These are phyloP conservation scores for Aurantiochytrium sp. DNA, from an alignment of 108 stramenopile species.

Conservation along the genomic window DNA sequence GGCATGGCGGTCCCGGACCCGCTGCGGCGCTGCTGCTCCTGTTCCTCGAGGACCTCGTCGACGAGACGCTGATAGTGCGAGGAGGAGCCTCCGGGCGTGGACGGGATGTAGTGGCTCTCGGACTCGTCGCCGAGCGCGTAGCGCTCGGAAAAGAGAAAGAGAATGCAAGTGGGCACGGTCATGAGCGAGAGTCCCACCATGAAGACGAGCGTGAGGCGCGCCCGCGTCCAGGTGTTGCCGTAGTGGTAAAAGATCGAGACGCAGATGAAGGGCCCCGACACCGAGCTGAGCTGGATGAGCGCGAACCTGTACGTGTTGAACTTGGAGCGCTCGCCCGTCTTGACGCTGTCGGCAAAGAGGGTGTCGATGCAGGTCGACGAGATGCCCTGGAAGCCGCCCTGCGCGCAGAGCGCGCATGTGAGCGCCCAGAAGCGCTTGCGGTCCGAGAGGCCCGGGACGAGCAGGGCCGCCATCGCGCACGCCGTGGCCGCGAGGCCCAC, in stretches of 20 bases:
- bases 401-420: neutral
- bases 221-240: conserved; percentile 63
- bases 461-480: neutral
- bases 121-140: conserved; percentile 52
- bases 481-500: neutral
- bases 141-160: conserved; percentile 66
- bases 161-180: conserved; percentile 47
- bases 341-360: conserved; percentile 38
- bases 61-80: neutral
- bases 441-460: neutral
- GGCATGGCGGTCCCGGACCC: too few relatives aligned
- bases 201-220: conserved; percentile 50
- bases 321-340: conserved; percentile 43
- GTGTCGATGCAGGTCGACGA: conserved; percentile 4
- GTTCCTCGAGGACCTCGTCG: conserved; percentile 24
- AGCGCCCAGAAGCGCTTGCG: neutral
- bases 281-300: conserved; percentile 42
- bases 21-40: neutral
- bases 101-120: neutral
- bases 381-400: neutral
- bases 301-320: conserved; percentile 55
- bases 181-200: conserved; percentile 61
- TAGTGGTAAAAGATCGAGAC: conserved; percentile 53
- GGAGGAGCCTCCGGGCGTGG: neutral
- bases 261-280: conserved; percentile 61